These are phyloP conservation scores for Phytophthora idaei DNA, from an alignment of 352 stramenopile genomes.

Conservation along the genomic window DNA sequence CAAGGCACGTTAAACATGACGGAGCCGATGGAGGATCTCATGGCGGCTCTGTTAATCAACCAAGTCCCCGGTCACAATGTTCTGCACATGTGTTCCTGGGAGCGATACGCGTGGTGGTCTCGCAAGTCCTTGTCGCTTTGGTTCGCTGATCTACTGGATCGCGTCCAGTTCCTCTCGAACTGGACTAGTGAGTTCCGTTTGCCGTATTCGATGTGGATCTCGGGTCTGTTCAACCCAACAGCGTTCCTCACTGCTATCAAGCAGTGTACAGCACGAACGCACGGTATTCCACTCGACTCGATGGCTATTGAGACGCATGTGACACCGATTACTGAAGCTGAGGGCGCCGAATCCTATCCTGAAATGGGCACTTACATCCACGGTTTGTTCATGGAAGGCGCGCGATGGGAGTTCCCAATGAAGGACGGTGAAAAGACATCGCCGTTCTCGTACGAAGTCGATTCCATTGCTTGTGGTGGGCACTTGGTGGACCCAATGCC, in stretches of 20 bases:
- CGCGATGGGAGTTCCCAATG: slow-evolving; percentile 79
- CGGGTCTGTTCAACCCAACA: slow-evolving; percentile 81
- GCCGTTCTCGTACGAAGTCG: slow-evolving; percentile 81
- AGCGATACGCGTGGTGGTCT: slow-evolving; percentile 84
- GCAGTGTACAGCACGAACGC: slow-evolving; percentile 84
- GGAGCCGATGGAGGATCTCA: slow-evolving; percentile 89
- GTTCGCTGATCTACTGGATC: slow-evolving; percentile 84
- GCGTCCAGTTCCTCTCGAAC: slow-evolving; percentile 58
- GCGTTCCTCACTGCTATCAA: slow-evolving; percentile 89
- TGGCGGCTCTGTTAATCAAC: slow-evolving; percentile 63
- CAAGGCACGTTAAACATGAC: slow-evolving; percentile 89
- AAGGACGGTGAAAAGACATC: slow-evolving; percentile 86
- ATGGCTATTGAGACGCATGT: slow-evolving; percentile 96
- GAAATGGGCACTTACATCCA: slow-evolving; percentile 93
- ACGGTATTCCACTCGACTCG: slow-evolving; percentile 89
- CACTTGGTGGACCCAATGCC: slow-evolving; percentile 89
- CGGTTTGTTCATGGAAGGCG: slow-evolving; percentile 95
- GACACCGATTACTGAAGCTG: slow-evolving; percentile 67
- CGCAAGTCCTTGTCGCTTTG: slow-evolving; percentile 79
- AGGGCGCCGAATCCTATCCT: slow-evolving; percentile 69
- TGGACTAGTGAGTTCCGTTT: slow-evolving; percentile 79
- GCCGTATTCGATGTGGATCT: slow-evolving; percentile 85
- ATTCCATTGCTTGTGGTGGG: slow-evolving; percentile 87
- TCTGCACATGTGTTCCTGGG: slow-evolving; percentile 78
- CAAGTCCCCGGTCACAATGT: slow-evolving; percentile 81